A percentile compares a stretch with the other conserved stretches of the same genome.
These are phyloP conservation scores for Carex arenaria DNA, from an alignment of 202 grass and related monocot genomes.

Conservation along the genomic window DNA sequence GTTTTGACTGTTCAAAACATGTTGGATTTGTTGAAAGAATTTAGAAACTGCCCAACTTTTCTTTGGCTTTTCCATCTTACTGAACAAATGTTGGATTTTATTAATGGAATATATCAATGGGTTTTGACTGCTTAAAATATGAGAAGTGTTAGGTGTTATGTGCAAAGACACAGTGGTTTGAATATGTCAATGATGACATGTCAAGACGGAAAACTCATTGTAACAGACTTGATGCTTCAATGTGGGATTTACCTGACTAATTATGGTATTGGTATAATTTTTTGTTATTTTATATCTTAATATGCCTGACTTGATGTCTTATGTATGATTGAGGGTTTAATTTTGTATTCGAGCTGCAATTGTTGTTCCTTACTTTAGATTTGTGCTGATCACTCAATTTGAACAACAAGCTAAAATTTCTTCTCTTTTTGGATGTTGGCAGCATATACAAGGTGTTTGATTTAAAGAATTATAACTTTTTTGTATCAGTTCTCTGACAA, in stretches of 20 bases:
- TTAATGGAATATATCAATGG: not conserved
- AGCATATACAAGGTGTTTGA: conserved; percentile 97
- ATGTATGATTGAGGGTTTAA: not conserved
- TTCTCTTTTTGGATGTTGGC: conserved; percentile 22
- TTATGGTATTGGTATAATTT: not conserved
- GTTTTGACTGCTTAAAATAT: not conserved
- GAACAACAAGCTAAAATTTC: not conserved
- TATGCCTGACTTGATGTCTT: not conserved
- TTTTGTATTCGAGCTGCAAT: not conserved
- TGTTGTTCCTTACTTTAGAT: not conserved
- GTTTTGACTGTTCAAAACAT: not conserved
- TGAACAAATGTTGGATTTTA: not conserved
- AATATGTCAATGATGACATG: not conserved
- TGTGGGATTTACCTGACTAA: not conserved
- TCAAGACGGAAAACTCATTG: not conserved
- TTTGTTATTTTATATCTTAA: not conserved
- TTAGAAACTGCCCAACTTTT: not conserved
- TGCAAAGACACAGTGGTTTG: not conserved
- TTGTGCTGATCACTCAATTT: not conserved
- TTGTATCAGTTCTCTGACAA: conserved; percentile 84
- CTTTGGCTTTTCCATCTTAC: not conserved
- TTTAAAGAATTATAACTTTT: conserved; percentile 91
- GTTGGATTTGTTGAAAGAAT: no score
- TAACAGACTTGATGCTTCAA: not conserved
- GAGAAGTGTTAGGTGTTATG: not conserved